These are phyloP conservation scores for Jaltomata sinuosa DNA, from an alignment of 257 asterid genomes.

Conservation along the genomic window DNA sequence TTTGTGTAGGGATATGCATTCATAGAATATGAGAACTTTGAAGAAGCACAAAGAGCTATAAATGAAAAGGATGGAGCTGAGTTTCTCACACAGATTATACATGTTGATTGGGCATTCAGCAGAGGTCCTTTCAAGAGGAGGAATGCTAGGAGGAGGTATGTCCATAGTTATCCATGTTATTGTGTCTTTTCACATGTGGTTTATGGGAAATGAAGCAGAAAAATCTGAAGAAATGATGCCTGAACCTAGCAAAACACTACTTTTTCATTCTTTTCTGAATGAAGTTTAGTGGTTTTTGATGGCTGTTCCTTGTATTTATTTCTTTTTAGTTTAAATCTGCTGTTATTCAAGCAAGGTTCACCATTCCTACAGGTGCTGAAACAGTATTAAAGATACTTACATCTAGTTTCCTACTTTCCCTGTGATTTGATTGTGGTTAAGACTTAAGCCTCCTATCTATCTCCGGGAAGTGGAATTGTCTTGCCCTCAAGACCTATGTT, in stretches of 20 bases:
- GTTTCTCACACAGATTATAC: slow-evolving; percentile 49
- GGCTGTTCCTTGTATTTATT: not conserved
- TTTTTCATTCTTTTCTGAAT: not conserved
- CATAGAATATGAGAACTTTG: slow-evolving; percentile 68
- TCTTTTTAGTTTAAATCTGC: not conserved
- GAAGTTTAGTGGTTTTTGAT: not conserved
- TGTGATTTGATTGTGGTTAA: not conserved
- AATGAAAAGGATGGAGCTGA: slow-evolving; percentile 59
- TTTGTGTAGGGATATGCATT: slow-evolving; percentile 60
- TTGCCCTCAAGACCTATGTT: not conserved
- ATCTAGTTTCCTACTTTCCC: not conserved
- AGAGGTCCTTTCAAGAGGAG: slow-evolving; percentile 86
- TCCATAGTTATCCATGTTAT: not conserved
- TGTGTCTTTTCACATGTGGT: not conserved
- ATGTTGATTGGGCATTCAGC: slow-evolving; percentile 93
- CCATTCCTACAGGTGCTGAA: not conserved
- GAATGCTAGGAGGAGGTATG: slow-evolving; percentile 68
- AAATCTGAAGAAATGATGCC: not conserved
- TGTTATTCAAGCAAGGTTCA: not conserved
- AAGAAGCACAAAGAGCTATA: slow-evolving; percentile 75
- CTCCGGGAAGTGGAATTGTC: not conserved
- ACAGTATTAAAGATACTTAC: not conserved
- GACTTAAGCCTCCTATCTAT: not conserved
- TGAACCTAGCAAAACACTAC: not conserved
- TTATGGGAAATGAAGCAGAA: not conserved